phyloP scores from a whole-genome alignment of 768 basidiomycete species.

The Termitomyces sp. region DNA sequence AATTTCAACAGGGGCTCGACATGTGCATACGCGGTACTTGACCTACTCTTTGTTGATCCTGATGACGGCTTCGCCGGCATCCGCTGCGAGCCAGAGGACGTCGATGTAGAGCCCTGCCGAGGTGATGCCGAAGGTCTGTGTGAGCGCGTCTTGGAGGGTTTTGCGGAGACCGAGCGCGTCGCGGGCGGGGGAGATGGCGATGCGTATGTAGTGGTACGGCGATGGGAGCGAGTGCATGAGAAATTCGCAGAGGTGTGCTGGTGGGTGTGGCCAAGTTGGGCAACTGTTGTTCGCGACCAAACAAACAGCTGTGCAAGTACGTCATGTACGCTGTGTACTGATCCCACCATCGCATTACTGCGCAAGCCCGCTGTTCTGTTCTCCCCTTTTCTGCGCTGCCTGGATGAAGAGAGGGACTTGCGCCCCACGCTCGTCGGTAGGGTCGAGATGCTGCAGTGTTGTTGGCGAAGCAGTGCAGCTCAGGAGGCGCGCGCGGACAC shows the following conservation, averaged over 20 bases:
- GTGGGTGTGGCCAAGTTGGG: not conserved
- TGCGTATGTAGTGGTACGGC: constrained; percentile 40
- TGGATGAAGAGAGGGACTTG: not conserved
- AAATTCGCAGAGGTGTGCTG: not conserved
- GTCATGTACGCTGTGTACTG: not conserved
- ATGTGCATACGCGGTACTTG: not conserved
- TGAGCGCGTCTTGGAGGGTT: constrained; percentile 47
- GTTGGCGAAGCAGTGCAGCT: constrained; percentile 45
- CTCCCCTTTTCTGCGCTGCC: not conserved
- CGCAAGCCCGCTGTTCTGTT: too few species aligned
- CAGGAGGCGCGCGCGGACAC: constrained; percentile 34
- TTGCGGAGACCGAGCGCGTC: constrained; percentile 45
- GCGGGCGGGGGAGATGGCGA: constrained; percentile 33
- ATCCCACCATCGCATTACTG: too few species aligned
- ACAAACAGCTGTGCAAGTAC: not conserved
- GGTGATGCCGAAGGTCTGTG: constrained; percentile 50
- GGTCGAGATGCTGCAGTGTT: constrained; percentile 41
- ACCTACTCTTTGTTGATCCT: constrained; percentile 36
- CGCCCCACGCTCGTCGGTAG: not conserved
- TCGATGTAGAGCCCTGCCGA: constrained; percentile 50
- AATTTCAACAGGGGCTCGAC: not conserved
- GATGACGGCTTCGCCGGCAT: constrained; percentile 34
- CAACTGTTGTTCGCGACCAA: constrained; percentile 1
- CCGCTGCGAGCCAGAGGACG: constrained; percentile 45
- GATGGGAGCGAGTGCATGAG: constrained; percentile 16